Evolutionary conservation across 495 filamentous ascomycete genomes (phyloP).

Genomic region (Filosporella fistucella): DNA sequence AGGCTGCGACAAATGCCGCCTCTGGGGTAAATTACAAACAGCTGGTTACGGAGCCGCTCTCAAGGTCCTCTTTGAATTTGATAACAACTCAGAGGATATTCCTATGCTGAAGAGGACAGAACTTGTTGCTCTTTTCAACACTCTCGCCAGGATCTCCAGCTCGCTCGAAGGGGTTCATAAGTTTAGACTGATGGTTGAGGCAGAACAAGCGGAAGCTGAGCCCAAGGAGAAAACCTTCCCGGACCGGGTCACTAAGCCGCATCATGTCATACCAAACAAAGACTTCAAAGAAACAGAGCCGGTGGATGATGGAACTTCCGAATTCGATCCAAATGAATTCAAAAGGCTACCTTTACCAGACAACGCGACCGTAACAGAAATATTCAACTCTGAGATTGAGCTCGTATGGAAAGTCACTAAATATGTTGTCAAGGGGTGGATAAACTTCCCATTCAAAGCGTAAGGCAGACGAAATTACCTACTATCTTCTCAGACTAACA

Average conservation of each 20-base stretch:
- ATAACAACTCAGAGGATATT: slow-evolving; percentile 63
- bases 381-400: slow-evolving; percentile 58
- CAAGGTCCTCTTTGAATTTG: slow-evolving; percentile 94
- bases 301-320: slow-evolving; percentile 32
- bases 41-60: slow-evolving; percentile 91
- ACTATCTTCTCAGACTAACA: slow-evolving; percentile 5
- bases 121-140: slow-evolving; percentile 91
- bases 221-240: slow-evolving; percentile 12
- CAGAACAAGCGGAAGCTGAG: slow-evolving; percentile 30
- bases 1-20: slow-evolving; percentile 95
- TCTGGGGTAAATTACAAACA: slow-evolving; percentile 98
- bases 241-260: slow-evolving; percentile 11
- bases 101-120: slow-evolving; percentile 82
- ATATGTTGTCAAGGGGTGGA: slow-evolving; percentile 68
- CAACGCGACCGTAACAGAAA: slow-evolving; percentile 45
- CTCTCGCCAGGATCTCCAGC: slow-evolving; percentile 77
- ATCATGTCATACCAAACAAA: slow-evolving; percentile 24
- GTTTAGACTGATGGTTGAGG: slow-evolving; percentile 69
- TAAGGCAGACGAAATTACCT: slow-evolving; percentile 40
- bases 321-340: slow-evolving; percentile 30
- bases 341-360: slow-evolving; percentile 24
- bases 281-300: slow-evolving; percentile 12
- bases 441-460: slow-evolving; percentile 60
- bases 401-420: slow-evolving; percentile 55
- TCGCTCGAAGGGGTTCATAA: slow-evolving; percentile 68